These are phyloP conservation scores for Cystobasidium slooffiae DNA, from an alignment of 1,284 basidiomycete species.

Conservation along the genomic window DNA sequence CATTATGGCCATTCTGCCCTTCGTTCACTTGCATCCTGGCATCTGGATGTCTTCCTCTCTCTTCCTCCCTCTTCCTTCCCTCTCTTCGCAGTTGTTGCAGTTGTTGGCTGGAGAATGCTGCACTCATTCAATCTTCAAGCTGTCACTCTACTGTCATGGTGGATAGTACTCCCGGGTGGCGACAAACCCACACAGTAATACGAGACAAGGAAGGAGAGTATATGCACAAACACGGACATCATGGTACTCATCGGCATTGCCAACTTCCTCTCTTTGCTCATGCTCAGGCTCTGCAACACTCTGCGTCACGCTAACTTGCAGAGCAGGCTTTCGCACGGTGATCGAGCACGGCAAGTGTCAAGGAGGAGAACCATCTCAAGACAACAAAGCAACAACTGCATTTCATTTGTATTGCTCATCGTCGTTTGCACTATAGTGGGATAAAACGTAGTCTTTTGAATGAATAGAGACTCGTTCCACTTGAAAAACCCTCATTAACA, in stretches of 20 bases:
- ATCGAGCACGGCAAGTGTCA: background rate
- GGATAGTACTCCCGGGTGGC: too few species aligned
- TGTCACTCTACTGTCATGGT: too few species aligned
- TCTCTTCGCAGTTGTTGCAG: conserved; percentile 4
- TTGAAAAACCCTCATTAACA: background rate
- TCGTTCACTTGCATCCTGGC: conserved; percentile 2
- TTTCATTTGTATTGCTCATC: background rate
- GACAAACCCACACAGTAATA: too few species aligned
- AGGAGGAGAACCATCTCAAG: background rate
- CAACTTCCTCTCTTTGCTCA: too few species aligned
- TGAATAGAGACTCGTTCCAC: conserved; percentile 34
- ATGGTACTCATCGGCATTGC: too few species aligned
- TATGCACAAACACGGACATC: too few species aligned
- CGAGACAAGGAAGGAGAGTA: too few species aligned
- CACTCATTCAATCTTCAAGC: background rate
- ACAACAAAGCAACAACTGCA: background rate
- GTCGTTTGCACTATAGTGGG: background rate
- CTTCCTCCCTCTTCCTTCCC: background rate
- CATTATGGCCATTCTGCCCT: conserved; percentile 5
- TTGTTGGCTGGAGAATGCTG: background rate
- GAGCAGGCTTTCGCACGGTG: background rate
- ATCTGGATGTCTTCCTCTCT: background rate
- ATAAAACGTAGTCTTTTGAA: conserved; percentile 26
- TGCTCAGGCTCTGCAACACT: too few species aligned
- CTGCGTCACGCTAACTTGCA: background rate